Evolutionary conservation across 1,284 basidiomycete species (phyloP).

Genomic region (Microbotryomycetes sp.): DNA sequence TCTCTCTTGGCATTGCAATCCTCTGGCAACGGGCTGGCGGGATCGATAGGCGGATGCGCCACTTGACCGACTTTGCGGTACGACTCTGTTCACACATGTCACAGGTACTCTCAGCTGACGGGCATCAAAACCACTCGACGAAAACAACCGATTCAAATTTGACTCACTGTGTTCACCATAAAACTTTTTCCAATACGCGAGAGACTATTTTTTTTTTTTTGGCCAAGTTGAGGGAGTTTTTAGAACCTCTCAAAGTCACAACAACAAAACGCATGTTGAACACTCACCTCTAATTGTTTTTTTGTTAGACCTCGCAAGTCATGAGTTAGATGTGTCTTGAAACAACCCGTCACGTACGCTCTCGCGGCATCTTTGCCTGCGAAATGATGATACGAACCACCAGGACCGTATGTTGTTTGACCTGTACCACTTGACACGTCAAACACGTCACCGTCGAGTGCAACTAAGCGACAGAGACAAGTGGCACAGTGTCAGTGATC

Average conservation of each 20-base stretch:
- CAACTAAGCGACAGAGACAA: neutral
- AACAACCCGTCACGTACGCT: constrained; percentile 88
- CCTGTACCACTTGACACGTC: constrained; percentile 71
- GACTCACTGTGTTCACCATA: constrained; percentile 65
- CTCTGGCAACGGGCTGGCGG: constrained; percentile 65
- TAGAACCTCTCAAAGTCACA: no score
- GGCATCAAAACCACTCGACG: neutral
- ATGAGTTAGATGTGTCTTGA: constrained; percentile 76
- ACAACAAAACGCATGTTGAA: neutral
- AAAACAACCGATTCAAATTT: constrained; percentile 47
- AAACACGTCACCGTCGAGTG: constrained; percentile 82
- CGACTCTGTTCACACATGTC: constrained; percentile 10
- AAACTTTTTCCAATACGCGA: constrained; percentile 82
- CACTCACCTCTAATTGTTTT: constrained; percentile 54
- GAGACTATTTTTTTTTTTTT: constrained; percentile 49
- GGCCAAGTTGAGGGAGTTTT: constrained; percentile 5
- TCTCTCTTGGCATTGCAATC: constrained; percentile 51
- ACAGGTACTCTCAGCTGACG: neutral
- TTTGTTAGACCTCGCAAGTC: constrained; percentile 74
- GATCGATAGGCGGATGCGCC: constrained; percentile 59
- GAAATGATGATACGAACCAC: constrained; percentile 78
- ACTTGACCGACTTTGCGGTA: constrained; percentile 55
- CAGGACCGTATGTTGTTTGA: constrained; percentile 46
- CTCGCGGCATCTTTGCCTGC: constrained; percentile 80
- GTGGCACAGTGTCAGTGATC: neutral